Evolutionary conservation across 345 rosid genomes (phyloP).

Genomic region (Populus tremula): DNA sequence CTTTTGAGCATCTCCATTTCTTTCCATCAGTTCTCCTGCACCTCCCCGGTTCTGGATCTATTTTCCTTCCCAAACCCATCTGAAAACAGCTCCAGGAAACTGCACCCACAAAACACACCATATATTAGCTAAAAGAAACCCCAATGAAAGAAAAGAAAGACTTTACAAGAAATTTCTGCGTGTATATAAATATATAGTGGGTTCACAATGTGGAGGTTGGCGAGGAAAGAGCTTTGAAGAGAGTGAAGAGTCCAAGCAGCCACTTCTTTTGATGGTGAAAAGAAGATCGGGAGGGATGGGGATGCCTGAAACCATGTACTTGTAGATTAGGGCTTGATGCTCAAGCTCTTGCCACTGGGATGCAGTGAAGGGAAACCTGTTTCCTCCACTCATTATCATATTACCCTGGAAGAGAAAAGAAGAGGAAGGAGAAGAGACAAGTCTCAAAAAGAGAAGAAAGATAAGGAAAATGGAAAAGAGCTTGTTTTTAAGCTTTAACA

Average conservation of each 20-base stretch:
- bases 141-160: neutral
- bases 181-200: neutral
- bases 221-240: slow-evolving; percentile 48
- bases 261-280: slow-evolving; percentile 59
- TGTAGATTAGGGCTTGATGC: slow-evolving; percentile 78
- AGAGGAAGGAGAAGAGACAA: neutral
- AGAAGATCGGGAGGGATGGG: slow-evolving; percentile 85
- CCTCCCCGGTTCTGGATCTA: slow-evolving; percentile 91
- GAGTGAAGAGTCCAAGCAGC: slow-evolving; percentile 44
- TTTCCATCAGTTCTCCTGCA: slow-evolving; percentile 96
- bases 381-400: slow-evolving; percentile 34
- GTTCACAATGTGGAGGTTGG: slow-evolving; percentile 53
- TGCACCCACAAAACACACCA: slow-evolving; percentile 17
- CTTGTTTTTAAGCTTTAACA: neutral
- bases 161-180: neutral
- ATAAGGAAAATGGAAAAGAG: neutral
- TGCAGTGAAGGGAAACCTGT: slow-evolving; percentile 67
- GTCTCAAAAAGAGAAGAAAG: neutral
- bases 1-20: slow-evolving; percentile 94
- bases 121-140: neutral
- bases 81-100: slow-evolving; percentile 82
- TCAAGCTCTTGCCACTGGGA: slow-evolving; percentile 93
- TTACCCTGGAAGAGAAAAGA: neutral
- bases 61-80: slow-evolving; percentile 69
- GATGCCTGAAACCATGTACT: slow-evolving; percentile 70